Percentiles rank a stretch among this genome's conserved stretches.
These are phyloP conservation scores for Starmerella geochares DNA, from an alignment of 805 yeast species.

Conservation along the genomic window DNA sequence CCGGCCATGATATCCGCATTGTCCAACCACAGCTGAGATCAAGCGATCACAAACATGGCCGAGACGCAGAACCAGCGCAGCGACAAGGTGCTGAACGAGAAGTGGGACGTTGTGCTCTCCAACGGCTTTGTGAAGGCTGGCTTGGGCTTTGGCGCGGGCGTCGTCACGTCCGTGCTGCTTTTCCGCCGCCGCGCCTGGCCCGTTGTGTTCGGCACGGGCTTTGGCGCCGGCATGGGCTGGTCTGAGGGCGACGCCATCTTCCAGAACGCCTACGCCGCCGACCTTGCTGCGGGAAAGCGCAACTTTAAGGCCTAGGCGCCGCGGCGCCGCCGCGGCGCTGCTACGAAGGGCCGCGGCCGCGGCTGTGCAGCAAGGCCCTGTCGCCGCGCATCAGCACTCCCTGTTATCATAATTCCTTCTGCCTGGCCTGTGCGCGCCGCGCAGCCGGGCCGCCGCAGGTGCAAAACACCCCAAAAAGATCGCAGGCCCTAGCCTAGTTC, in stretches of 20 bases:
- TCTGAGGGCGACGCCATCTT: constrained; percentile 97
- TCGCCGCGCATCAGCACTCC: too few relatives aligned
- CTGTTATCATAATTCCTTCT: too few relatives aligned
- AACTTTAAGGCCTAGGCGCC: constrained; percentile 13
- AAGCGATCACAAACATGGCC: constrained; percentile 14
- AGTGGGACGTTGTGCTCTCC: constrained; percentile 93
- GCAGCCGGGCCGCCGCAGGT: too few relatives aligned
- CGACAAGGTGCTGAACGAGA: constrained; percentile 27
- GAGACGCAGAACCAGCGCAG: constrained; percentile 20
- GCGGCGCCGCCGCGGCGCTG: too few relatives aligned
- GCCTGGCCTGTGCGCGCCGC: too few relatives aligned
- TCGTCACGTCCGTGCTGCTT: constrained; percentile 75
- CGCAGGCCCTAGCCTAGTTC: too few relatives aligned
- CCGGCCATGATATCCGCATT: not conserved
- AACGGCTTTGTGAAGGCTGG: constrained; percentile 92
- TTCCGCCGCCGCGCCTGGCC: constrained; percentile 95
- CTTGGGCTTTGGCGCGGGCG: constrained; percentile 94
- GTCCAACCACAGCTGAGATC: constrained; percentile 8
- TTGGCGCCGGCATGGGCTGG: constrained; percentile 95
- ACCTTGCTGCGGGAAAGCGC: constrained; percentile 20
- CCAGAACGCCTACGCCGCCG: constrained; percentile 30
- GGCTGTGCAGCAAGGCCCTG: too few relatives aligned
- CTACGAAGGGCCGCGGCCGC: too few relatives aligned
- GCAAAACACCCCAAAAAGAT: too few relatives aligned
- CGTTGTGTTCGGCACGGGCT: constrained; percentile 94